Evolutionary conservation across 106 monocot genomes (phyloP), one percentile per base, ranked within the genome.

Genomic region (Iris macrosiphon): DNA sequence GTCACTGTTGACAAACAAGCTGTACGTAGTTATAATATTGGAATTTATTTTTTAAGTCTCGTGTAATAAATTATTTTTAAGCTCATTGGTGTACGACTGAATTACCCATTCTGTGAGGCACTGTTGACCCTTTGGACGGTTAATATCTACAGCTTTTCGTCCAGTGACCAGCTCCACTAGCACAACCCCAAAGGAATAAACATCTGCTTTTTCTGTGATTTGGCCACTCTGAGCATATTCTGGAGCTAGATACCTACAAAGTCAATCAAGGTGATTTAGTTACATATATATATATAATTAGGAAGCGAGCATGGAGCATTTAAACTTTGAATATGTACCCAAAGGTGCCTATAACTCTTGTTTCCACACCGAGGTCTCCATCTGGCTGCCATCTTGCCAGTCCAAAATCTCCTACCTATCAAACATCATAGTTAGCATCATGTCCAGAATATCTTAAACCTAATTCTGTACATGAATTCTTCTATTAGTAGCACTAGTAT

Each of bases 121-220:
- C 49, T 85, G 91, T 60, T 92, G 81, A 14, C 91, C 85, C 59
- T 85, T 92, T n/a, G 91, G 85, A 16, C 82, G 58, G 64, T 76
- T 82, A 13, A 92, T 85, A 40, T 92, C 85, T 27, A 92, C 59
- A 32, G 91, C 91, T 71, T 92, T 92, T 14, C 85, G 64, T 40
- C 85, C 91, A 4, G 85, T 79, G 34, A 92, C 57, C 39, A 92
- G 81, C 66, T 92, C 91, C 18, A 92, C 51, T 14, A 92, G 49
- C 35, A 92, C 91, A 12, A 92, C 91, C 9, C 89, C 89, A 27
- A 84, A 89, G 11, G 89, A 89, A 74, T 77, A 89, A 3, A 89
- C 89, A 69, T 89, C 89, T n/a, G 89, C 89, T 57, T 89, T 89
- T 47, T 84, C 89, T 25, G 89, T 89, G 24, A 89, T 80, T 59